Base-by-base conservation (phyloP, 768 basidiomycete genomes). In the Steccherinum ochraceum region DNA sequence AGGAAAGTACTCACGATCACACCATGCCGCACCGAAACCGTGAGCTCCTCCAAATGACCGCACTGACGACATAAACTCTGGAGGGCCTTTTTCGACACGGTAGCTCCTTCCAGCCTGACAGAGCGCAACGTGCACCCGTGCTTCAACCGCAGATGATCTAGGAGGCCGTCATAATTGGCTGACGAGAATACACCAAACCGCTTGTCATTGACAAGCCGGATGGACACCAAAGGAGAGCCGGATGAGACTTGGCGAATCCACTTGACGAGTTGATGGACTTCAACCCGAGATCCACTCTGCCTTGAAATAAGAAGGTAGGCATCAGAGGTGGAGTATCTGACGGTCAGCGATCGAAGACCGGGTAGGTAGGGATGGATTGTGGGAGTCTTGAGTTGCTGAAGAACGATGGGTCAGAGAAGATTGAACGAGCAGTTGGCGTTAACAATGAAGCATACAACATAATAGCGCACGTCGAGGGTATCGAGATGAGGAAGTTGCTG, bases 401-500 rank as follows among this genome's bases (percentile, higher is more conserved):
- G n/a, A n/a, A n/a, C n/a, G n/a, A n/a, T n/a, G n/a, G n/a, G n/a
- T n/a, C n/a, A n/a, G 7, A 35, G 30, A 35, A 7, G 7, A 35
- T 35, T 35, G 30, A 35, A 35, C 7, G 30, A 35, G 30, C 16
- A 35, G 7, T 35, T 7, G n/a, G n/a, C n/a, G n/a, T n/a, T n/a
- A n/a, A n/a, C n/a, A n/a, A n/a, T n/a, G 7, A 35, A 16, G 30
- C 30, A 35, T 59, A 75, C 81, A 63, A 73, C 67, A 54, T 80
- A 81, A 62, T 84, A 79, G 24, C 69, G 70, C 35, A 81, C 58
- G 20, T 74, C 64, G 0, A 79, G 61, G 0, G 54, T 54, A 35
- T 69, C 62, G 2, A 84, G 60, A 4, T 61, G 55, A 3, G 67
- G 63, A 2, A 83, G 61, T 27, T 73, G 61, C 1, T 61, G 59